Conservation (phyloP, 176 grass and related monocot genomes). For the Aegilops bicornis region DNA sequence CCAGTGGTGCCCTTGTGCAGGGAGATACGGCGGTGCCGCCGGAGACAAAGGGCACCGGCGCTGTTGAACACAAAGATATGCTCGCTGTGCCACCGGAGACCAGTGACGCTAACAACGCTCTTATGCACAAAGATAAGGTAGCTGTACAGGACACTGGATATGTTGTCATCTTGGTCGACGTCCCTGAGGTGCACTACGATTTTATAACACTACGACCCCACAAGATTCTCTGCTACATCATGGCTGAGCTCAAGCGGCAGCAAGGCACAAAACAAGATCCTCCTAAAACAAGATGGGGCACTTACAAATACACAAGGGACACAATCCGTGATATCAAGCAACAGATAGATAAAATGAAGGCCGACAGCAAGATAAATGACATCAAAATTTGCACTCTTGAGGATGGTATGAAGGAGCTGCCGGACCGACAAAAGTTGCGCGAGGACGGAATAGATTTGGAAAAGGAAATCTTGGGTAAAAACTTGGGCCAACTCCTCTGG, state of each 20-base stretch:
- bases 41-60: too few species aligned
- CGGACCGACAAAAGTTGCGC: too few species aligned
- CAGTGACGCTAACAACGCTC: too few species aligned
- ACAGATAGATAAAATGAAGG: background rate
- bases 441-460: too few species aligned
- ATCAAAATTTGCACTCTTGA: background rate
- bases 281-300: background rate
- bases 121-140: too few species aligned
- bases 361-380: background rate
- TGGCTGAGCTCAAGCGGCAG: background rate
- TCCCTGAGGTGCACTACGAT: background rate
- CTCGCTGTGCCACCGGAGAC: too few species aligned
- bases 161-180: background rate
- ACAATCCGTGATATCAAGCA: background rate
- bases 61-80: too few species aligned
- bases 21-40: too few species aligned
- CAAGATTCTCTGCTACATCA: background rate
- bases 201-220: background rate
- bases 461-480: too few species aligned
- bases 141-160: too few species aligned
- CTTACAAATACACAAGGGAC: background rate
- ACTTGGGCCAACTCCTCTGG: too few species aligned
- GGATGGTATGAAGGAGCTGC: background rate
- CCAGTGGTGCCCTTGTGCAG: too few species aligned
- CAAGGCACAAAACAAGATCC: background rate